Percentiles rank a stretch among this genome's conserved stretches.
Conservation (phyloP, 2,329 filamentous ascomycete species). For the Alternaria infectoria region DNA sequence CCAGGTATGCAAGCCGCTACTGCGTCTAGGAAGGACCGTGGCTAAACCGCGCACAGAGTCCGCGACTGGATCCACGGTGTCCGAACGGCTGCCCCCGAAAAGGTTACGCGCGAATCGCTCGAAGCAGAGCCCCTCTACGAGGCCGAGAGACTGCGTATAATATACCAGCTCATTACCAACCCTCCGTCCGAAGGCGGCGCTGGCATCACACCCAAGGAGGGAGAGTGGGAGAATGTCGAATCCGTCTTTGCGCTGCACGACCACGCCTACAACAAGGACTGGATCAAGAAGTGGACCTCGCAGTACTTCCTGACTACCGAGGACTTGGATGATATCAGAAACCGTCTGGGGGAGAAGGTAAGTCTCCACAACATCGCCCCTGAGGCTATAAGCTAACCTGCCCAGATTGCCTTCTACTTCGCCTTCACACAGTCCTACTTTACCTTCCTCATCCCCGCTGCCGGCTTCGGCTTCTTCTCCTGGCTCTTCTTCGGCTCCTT, state of each 20-base stretch:
- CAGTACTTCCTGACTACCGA: conserved; percentile 55
- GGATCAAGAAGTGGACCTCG: conserved; percentile 60
- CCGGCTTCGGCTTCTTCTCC: conserved; percentile 74
- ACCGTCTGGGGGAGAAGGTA: conserved; percentile 58
- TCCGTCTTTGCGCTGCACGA: conserved; percentile 59
- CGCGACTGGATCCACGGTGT: conserved; percentile 95
- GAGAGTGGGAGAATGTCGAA: conserved; percentile 58
- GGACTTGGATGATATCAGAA: conserved; percentile 58
- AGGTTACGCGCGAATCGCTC: conserved; percentile 72
- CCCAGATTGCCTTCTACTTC: conserved; percentile 87
- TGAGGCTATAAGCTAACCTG: conserved; percentile 18
- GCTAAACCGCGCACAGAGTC: conserved; percentile 60
- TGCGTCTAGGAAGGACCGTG: neutral
- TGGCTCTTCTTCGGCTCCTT: conserved; percentile 87
- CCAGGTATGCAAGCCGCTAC: conserved; percentile 59
- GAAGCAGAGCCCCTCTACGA: conserved; percentile 79
- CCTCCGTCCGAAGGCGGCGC: conserved; percentile 56
- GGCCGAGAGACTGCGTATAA: conserved; percentile 84
- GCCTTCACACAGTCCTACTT: conserved; percentile 94
- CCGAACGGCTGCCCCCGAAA: conserved; percentile 75
- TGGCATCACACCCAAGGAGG: conserved; percentile 58
- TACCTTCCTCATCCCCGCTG: conserved; percentile 80
- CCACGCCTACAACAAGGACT: conserved; percentile 59
- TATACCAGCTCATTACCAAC: conserved; percentile 75
- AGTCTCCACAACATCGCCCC: neutral